Percentiles rank a stretch among this genome's conserved stretches.
Evolutionary conservation across 805 yeast genomes (phyloP).

Genomic region (Lipomyces yamadae): DNA sequence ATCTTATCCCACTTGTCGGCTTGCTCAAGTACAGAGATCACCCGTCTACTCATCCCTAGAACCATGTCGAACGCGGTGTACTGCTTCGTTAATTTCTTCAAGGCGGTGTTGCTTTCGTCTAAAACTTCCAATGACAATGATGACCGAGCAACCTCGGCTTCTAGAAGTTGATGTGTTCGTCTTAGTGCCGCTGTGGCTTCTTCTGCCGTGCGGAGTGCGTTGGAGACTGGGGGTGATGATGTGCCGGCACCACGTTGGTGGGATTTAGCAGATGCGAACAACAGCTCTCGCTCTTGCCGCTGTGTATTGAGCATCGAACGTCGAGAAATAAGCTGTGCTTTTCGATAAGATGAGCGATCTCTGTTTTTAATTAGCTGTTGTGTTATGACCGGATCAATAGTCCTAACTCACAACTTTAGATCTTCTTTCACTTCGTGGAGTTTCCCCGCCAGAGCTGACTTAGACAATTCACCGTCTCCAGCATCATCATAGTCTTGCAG

Average conservation of each 20-base stretch:
- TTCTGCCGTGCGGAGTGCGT: constrained; percentile 37
- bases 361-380: constrained; percentile 12
- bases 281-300: constrained; percentile 21
- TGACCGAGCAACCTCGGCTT: constrained; percentile 48
- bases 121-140: constrained; percentile 48
- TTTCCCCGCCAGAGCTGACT: constrained; percentile 8
- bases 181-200: constrained; percentile 43
- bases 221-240: constrained; percentile 4
- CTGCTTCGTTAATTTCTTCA: constrained; percentile 44
- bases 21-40: constrained; percentile 48
- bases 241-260: not conserved
- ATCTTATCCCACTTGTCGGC: constrained; percentile 50
- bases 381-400: not conserved
- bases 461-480: not conserved
- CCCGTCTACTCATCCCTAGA: constrained; percentile 46
- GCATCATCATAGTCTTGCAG: constrained; percentile 11
- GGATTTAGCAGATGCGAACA: constrained; percentile 13
- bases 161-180: constrained; percentile 47
- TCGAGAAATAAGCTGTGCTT: constrained; percentile 38
- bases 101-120: constrained; percentile 46
- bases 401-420: constrained; percentile 22
- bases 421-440: constrained; percentile 26
- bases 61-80: constrained; percentile 48
- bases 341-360: constrained; percentile 34
- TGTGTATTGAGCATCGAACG: constrained; percentile 13